Evolutionary conservation across 164 flowering plant genomes (phyloP).

Genomic region (Platanus orientalis): DNA sequence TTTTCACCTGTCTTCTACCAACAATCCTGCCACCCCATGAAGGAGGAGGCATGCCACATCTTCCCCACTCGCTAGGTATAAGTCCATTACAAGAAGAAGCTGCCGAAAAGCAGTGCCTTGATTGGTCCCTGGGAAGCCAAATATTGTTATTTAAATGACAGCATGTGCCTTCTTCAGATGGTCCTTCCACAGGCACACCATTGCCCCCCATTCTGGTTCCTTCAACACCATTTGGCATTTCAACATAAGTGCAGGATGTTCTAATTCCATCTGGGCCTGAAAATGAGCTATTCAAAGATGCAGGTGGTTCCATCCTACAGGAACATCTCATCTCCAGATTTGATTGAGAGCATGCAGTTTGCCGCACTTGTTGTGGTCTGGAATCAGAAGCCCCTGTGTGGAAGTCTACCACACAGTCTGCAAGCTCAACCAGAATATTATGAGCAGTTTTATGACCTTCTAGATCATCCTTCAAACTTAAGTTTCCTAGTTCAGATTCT

Average conservation of each 20-base stretch:
- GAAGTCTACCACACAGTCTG: slow-evolving; percentile 51
- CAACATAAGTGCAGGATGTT: slow-evolving; percentile 46
- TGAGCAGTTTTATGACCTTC: slow-evolving; percentile 41
- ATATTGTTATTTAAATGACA: slow-evolving; percentile 42
- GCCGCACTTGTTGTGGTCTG: slow-evolving; percentile 29
- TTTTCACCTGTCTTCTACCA: slow-evolving; percentile 64
- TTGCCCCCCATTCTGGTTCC: slow-evolving; percentile 31
- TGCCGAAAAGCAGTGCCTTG: slow-evolving; percentile 43
- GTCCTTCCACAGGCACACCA: slow-evolving; percentile 68
- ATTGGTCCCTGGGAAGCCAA: slow-evolving; percentile 65
- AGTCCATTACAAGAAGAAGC: slow-evolving; percentile 47
- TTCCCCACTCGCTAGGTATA: slow-evolving; percentile 70
- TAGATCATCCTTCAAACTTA: slow-evolving; percentile 36
- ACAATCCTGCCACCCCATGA: slow-evolving; percentile 94
- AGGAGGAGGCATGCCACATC: slow-evolving; percentile 56
- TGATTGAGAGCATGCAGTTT: slow-evolving; percentile 36
- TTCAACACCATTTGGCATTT: slow-evolving; percentile 38
- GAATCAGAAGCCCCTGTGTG: slow-evolving; percentile 37
- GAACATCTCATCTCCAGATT: slow-evolving; percentile 35
- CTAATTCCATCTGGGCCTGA: slow-evolving; percentile 36
- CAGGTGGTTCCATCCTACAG: slow-evolving; percentile 35
- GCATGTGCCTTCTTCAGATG: slow-evolving; percentile 71
- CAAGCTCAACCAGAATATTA: slow-evolving; percentile 52
- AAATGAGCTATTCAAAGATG: slow-evolving; percentile 32
- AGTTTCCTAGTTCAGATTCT: slow-evolving; percentile 40